Conservation (phyloP, 2,329 filamentous ascomycete genomes). For the Neofusicoccum laricinum region DNA sequence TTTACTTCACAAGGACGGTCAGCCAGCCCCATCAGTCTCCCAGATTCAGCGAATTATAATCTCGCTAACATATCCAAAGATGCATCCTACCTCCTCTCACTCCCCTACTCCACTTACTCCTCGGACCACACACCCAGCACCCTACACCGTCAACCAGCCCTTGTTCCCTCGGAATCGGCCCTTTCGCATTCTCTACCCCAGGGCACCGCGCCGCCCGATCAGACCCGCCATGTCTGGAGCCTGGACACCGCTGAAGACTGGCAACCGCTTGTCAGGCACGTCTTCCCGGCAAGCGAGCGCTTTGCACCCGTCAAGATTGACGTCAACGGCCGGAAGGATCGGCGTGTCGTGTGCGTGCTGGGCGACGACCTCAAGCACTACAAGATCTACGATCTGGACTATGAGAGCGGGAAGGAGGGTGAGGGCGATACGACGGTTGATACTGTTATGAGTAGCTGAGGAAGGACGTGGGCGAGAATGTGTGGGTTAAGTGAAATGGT, state of each 20-base stretch:
- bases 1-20: conserved; percentile 47
- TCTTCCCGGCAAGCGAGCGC: conserved; percentile 42
- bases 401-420: conserved; percentile 9
- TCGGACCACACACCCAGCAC: conserved; percentile 13
- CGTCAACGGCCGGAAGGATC: conserved; percentile 55
- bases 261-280: conserved; percentile 40
- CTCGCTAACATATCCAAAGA: conserved; percentile 14
- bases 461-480: no score
- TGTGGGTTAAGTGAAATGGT: background rate
- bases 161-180: background rate
- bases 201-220: background rate
- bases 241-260: conserved; percentile 18
- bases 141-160: background rate
- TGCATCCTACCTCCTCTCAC: conserved; percentile 21
- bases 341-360: conserved; percentile 54
- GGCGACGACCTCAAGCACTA: conserved; percentile 54
- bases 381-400: conserved; percentile 55
- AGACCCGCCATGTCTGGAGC: background rate
- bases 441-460: conserved; percentile 17
- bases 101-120: conserved; percentile 22
- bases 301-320: conserved; percentile 51
- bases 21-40: conserved; percentile 31
- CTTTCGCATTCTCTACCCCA: background rate
- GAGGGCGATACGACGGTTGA: conserved; percentile 17
- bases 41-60: conserved; percentile 1